Evolutionary conservation across 176 grass and related monocot genomes (phyloP).

Genomic region (Bromus sterilis): DNA sequence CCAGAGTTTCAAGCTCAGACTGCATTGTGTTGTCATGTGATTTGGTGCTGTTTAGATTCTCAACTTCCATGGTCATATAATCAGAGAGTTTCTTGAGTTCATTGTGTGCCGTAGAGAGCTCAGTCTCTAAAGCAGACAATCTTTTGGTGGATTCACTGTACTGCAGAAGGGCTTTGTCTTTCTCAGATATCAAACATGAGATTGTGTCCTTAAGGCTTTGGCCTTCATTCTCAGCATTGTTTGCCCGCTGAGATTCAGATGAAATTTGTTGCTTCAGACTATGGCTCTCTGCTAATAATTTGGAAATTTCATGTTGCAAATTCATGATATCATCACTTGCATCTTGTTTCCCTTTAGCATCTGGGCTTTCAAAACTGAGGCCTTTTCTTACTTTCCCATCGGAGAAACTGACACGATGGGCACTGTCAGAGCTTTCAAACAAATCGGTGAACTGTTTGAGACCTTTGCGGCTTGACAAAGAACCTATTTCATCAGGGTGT

Average conservation of each 20-base stretch:
- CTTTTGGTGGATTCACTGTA: conserved; percentile 36
- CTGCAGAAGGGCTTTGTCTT: conserved; percentile 33
- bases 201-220: conserved; percentile 32
- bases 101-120: conserved; percentile 27
- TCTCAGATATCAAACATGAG: conserved; percentile 39
- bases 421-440: conserved; percentile 25
- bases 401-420: not conserved
- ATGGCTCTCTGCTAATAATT: conserved; percentile 37
- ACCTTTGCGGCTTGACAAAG: conserved; percentile 31
- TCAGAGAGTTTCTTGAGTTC: conserved; percentile 51
- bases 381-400: conserved; percentile 45
- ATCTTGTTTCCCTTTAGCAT: conserved; percentile 34
- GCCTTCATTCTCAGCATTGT: conserved; percentile 49
- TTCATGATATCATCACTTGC: conserved; percentile 17
- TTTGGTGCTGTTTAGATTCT: conserved; percentile 36
- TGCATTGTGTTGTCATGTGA: conserved; percentile 33
- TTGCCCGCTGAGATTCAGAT: conserved; percentile 39
- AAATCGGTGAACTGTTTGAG: conserved; percentile 51
- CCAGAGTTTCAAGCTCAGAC: conserved; percentile 38
- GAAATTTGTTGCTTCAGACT: conserved; percentile 38
- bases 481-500: conserved; percentile 36
- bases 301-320: conserved; percentile 49
- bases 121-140: conserved; percentile 32
- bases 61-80: conserved; percentile 35
- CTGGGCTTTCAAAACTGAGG: conserved; percentile 31